A percentile compares a stretch with the other conserved stretches of the same genome.
Evolutionary conservation across 108 stramenopile species (phyloP).

Genomic region (Seminavis robusta): DNA sequence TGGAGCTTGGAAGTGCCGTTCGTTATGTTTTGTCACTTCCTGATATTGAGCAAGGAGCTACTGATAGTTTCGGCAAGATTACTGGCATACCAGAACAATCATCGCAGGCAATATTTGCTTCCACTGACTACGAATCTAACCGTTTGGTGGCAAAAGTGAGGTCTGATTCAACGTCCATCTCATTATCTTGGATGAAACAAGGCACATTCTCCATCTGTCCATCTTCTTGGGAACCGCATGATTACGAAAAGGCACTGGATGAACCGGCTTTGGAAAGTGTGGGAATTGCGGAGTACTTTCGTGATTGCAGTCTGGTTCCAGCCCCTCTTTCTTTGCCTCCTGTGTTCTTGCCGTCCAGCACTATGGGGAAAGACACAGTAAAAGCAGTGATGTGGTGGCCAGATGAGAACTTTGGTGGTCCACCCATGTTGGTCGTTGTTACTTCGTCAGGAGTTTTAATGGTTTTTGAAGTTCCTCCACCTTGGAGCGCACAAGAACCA

Average conservation of each 20-base stretch:
- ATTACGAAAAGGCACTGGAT: constrained; percentile 7
- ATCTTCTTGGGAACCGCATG: constrained; percentile 14
- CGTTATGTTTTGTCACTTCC: constrained; percentile 52
- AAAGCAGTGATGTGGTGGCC: constrained; percentile 70
- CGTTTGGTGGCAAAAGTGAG: constrained; percentile 55
- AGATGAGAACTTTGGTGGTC: constrained; percentile 67
- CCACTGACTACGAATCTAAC: constrained; percentile 60
- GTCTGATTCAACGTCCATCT: constrained; percentile 37
- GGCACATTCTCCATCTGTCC: constrained; percentile 41
- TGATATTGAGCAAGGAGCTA: constrained; percentile 4
- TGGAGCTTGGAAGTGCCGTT: constrained; percentile 78
- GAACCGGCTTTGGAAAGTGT: background rate
- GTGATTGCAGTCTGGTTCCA: constrained; percentile 62
- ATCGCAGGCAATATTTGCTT: constrained; percentile 1
- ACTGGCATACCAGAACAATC: background rate
- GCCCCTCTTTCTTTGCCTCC: constrained; percentile 59
- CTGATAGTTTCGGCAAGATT: background rate
- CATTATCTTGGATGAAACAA: constrained; percentile 62
- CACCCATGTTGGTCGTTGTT: constrained; percentile 56
- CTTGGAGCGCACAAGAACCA: constrained; percentile 68
- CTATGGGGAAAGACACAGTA: constrained; percentile 16
- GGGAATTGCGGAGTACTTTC: constrained; percentile 18
- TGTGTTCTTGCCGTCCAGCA: constrained; percentile 42
- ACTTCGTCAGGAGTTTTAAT: constrained; percentile 52
- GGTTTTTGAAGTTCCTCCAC: constrained; percentile 78